Evolutionary conservation across 768 basidiomycete genomes (phyloP), one percentile per base, ranked within the genome.

Genomic region (Paxillus rubicundulus): DNA sequence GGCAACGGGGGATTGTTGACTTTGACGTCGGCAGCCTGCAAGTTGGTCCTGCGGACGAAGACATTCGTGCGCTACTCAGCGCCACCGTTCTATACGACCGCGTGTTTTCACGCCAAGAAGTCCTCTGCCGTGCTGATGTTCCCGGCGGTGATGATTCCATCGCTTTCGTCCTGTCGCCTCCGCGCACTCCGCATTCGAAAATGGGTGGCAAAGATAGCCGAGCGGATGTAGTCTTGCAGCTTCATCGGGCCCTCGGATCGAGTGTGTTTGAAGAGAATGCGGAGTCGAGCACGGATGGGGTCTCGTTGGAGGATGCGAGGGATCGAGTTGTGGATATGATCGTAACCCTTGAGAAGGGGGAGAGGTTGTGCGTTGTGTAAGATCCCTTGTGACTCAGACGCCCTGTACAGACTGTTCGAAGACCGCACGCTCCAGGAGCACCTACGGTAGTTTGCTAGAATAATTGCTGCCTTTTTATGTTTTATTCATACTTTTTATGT

Each of bases 301-400:
- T 79, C 74, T 65, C 67, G 24, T 65, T 90, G 48, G 89, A 91
- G 65, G 87, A 90, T 54, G 88, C 87, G 43, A 76, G 84, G 51
- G 89, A 91, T 67, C 70, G 77, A n/a, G 84, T 83, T 33, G 86
- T 89, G 43, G 89, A 92, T 70, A 74, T 85, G 74, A 74, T 90
- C 43, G 75, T 79, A 4, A 72, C 70, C 49, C 56, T 64, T 27
- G 72, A 63, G 61, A 61, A 45, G 59, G 61, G 48, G 63, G 67
- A 46, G 65, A 66, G 39, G 69, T 47, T 40, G 3, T 50, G 50
- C 21, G 17, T 38, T 34, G 36, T 17, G 33, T 30, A 24, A 7
- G 17, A 13, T 7, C 20, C 21, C 28, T 37, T 21, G 5, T 36
- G 46, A 9, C 21, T 28, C 4, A 10, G 27, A 33, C 14, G 18